Conservation (phyloP, 2,329 filamentous ascomycete species). For the Fusarium tricinctum region DNA sequence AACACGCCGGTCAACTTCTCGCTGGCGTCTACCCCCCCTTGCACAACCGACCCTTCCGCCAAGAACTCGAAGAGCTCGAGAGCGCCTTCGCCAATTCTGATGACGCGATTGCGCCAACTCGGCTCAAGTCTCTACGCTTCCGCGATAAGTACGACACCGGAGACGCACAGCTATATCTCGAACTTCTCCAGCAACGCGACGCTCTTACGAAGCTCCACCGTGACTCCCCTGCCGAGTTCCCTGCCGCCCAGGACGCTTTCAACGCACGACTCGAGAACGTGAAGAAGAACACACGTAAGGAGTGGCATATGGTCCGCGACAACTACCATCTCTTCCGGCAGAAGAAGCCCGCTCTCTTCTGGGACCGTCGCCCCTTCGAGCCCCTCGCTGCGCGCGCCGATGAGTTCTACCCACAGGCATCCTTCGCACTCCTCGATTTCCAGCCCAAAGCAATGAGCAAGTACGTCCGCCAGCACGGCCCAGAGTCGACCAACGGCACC, state of each 20-base stretch:
- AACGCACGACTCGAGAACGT: constrained; percentile 52
- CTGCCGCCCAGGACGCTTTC: constrained; percentile 53
- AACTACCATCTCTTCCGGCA: constrained; percentile 66
- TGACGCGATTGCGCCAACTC: constrained; percentile 5
- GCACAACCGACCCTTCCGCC: constrained; percentile 58
- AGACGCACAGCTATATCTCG: constrained; percentile 46
- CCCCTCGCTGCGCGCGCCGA: constrained; percentile 69
- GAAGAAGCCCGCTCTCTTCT: constrained; percentile 68
- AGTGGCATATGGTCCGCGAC: constrained; percentile 63
- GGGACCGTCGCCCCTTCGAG: constrained; percentile 80
- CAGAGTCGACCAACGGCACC: constrained; percentile 61
- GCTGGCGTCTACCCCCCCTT: constrained; percentile 50
- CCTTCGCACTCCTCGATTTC: constrained; percentile 74
- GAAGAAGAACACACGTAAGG: constrained; percentile 52
- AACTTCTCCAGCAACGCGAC: constrained; percentile 55
- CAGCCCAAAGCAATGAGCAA: constrained; percentile 69
- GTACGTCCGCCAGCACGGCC: constrained; percentile 62
- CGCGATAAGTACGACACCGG: constrained; percentile 47
- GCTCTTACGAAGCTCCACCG: constrained; percentile 38
- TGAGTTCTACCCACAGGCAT: constrained; percentile 77
- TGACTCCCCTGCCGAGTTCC: constrained; percentile 46
- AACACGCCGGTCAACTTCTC: constrained; percentile 45
- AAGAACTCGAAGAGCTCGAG: constrained; percentile 59
- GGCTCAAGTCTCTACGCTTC: constrained; percentile 50
- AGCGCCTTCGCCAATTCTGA: constrained; percentile 40